Evolutionary conservation across 495 filamentous ascomycete species (phyloP), one percentile per base, ranked within the genome.

Genomic region (Tuber aestivum): DNA sequence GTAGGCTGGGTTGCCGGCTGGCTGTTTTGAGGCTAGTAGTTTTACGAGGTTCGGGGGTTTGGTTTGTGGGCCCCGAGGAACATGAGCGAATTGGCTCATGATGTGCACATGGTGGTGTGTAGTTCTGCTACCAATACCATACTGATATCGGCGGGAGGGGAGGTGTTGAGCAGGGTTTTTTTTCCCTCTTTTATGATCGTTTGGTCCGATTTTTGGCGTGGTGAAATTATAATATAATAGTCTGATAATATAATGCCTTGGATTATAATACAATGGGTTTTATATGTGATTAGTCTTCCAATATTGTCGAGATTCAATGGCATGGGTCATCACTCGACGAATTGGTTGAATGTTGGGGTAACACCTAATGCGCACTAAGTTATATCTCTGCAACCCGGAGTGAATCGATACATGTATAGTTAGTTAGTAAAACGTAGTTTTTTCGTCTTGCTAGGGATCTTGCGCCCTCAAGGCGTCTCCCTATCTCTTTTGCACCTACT

Each of bases 101-200:
- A 65, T 65, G 56, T 27, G 56, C 56, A 65, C 56, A 65, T n/a
- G n/a, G n/a, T 32, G 56, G 56, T 32, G 56, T 65, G n/a, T 56
- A 56, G 8, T 56, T 56, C 7, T 61, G n/a, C n/a, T 32, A 65
- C 48, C 48, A n/a, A n/a, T 56, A 27, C 48, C 7, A 9, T 10
- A 56, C 56, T 32, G 56, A 32, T 27, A 5, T n/a, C 48, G 56
- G 32, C 27, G n/a, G 56, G 56, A 32, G 27, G n/a, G 56, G n/a
- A 65, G 56, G 56, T 65, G n/a, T 65, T 65, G 56, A 65, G n/a
- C 27, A 32, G n/a, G n/a, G 14, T 65, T 32, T 65, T 65, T 27
- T 65, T 65, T 65, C 27, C 56, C n/a, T 61, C 32, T 61, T 27
- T 32, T 65, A 65, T 65, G 12, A 65, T 32, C 56, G 27, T 32